phyloP scores from a whole-genome alignment of 2,329 filamentous ascomycete species.

The Penicillium sp. region DNA sequence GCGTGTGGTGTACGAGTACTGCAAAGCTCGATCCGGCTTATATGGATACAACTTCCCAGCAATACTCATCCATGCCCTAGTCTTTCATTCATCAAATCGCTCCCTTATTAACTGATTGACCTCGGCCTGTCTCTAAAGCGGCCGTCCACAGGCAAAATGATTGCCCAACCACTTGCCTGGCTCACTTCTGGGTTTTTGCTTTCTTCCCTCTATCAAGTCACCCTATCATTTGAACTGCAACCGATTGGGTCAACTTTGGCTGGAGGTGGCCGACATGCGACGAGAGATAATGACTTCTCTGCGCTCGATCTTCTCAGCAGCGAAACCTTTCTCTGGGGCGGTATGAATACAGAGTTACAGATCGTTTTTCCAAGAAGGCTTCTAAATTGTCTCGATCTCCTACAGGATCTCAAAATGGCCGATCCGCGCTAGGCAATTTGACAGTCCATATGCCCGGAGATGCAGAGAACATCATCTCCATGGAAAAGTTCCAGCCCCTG shows the following conservation, averaged over 20 bases:
- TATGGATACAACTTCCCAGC: not conserved
- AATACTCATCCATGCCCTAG: not conserved
- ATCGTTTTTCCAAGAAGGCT: no score
- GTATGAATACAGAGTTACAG: not conserved
- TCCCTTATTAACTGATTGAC: not conserved
- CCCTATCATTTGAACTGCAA: not conserved
- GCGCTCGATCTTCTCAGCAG: not conserved
- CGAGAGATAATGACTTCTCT: not conserved
- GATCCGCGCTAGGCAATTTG: not conserved
- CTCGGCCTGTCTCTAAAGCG: not conserved
- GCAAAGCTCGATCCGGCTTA: not conserved
- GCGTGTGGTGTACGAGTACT: not conserved
- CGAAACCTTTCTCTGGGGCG: not conserved
- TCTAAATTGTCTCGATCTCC: not conserved
- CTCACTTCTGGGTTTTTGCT: not conserved
- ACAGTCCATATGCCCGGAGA: not conserved
- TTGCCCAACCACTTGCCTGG: not conserved
- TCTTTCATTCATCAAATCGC: not conserved
- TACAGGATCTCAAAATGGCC: not conserved
- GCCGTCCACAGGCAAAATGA: not conserved
- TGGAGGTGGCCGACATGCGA: not conserved
- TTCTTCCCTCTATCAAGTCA: not conserved
- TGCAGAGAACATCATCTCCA: not conserved
- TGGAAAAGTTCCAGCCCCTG: not conserved
- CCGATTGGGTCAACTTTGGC: not conserved